Evolutionary conservation across 371 early-diverging fungal species (phyloP).

Genomic region (Apophysomyces sp.): DNA sequence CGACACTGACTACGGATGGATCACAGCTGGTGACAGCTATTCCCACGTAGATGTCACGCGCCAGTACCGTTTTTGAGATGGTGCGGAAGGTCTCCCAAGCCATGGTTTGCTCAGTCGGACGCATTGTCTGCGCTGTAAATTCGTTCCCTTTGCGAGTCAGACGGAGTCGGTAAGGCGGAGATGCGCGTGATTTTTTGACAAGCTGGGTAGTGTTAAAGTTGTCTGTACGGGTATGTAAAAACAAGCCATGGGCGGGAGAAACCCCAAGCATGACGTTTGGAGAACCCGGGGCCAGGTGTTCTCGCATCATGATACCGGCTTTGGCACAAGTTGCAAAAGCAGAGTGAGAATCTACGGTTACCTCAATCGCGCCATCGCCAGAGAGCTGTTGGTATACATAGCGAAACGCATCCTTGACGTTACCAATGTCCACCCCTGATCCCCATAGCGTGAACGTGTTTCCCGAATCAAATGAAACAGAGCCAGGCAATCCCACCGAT

Average conservation of each 20-base stretch:
- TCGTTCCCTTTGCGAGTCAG: constrained; percentile 19
- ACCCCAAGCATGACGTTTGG: constrained; percentile 42
- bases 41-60: constrained; percentile 41
- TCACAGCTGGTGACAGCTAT: constrained; percentile 49
- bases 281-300: constrained; percentile 39
- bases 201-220: constrained; percentile 28
- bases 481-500: constrained; percentile 39
- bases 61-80: constrained; percentile 19
- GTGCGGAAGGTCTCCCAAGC: constrained; percentile 32
- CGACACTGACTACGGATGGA: constrained; percentile 41
- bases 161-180: constrained; percentile 39
- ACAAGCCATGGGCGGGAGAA: constrained; percentile 40
- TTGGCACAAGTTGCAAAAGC: constrained; percentile 48
- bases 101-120: neutral
- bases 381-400: constrained; percentile 39
- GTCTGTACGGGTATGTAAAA: constrained; percentile 27
- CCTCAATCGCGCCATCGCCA: constrained; percentile 25
- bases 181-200: constrained; percentile 33
- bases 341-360: constrained; percentile 37
- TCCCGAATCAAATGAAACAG: constrained; percentile 41
- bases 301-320: constrained; percentile 49
- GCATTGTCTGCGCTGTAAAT: constrained; percentile 14
- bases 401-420: constrained; percentile 37
- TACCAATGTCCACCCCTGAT: constrained; percentile 39
- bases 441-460: constrained; percentile 48